Evolutionary conservation across 306 rosid genomes (phyloP), one percentile per base, ranked within the genome.

Genomic region (Psophocarpus tetragonolobus): DNA sequence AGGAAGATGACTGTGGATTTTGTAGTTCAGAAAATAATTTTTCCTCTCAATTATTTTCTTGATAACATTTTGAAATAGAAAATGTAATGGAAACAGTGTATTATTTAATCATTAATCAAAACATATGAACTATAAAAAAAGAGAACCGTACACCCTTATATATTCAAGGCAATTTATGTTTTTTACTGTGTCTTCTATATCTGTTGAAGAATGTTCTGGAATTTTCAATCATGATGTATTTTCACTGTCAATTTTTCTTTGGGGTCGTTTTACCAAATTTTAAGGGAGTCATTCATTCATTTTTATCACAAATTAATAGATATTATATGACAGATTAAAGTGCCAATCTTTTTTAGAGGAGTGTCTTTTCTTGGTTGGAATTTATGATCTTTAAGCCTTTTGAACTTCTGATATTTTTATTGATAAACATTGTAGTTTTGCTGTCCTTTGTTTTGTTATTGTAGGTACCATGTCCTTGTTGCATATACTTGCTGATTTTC

Each of bases 1-100:
- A 3, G 67, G 67, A 60, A 60, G 82, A 80, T 82, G 76, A 23
- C 82, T 89, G 38, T 83, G 84, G 75, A 90, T 87, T 74, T 82
- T 86, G 6, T 26, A 48, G 29, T 23, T 41, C 26, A 24, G 39
- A 50, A 65, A 65, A 24, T 42, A 17, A 27, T 13, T n/a, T 74
- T 27, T 4, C n/a, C 48, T 6, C 7, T 47, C 11, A 64, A 63
- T 63, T n/a, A n/a, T n/a, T n/a, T 60, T 38, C 44, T 39, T 58
- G 35, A 29, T 17, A 30, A 60, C 60, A 11, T 20, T 32, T 14
- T 20, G 24, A 45, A 30, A 24, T 15, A 26, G 23, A 57, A 29
- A 33, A 62, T 4, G 2, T 0, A 29, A 42, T 76, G n/a, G 2
- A 15, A 48, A 23, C 26, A 24, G 32, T 0, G 6, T 12, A 65